A percentile compares a stretch with the other conserved stretches of the same genome.
These are phyloP conservation scores for Amanita inopinata DNA, from an alignment of 768 basidiomycete genomes.

Conservation along the genomic window DNA sequence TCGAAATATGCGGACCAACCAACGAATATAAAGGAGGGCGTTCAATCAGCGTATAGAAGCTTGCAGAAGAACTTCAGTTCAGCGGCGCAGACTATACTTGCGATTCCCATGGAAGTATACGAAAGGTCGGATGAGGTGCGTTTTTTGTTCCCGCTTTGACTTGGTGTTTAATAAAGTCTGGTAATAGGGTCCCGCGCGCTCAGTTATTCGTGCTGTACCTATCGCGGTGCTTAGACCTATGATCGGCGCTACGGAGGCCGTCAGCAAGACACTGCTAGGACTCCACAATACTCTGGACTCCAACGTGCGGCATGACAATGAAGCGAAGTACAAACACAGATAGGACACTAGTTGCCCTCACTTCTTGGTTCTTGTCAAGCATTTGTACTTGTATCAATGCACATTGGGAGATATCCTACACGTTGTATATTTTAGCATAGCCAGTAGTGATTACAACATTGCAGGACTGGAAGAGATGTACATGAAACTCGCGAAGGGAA, in stretches of 20 bases:
- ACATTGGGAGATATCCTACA: slow-evolving; percentile 11
- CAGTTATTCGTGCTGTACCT: slow-evolving; percentile 94
- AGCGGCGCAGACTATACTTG: slow-evolving; percentile 96
- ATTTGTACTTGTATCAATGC: slow-evolving; percentile 15
- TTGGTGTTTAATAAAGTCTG: slow-evolving; percentile 8
- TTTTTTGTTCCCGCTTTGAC: slow-evolving; percentile 8
- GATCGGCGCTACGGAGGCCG: slow-evolving; percentile 96
- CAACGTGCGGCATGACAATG: slow-evolving; percentile 67
- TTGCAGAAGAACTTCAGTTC: slow-evolving; percentile 79
- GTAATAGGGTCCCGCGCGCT: slow-evolving; percentile 76
- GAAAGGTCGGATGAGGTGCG: slow-evolving; percentile 85
- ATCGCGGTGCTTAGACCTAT: slow-evolving; percentile 96
- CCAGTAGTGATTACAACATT: too few species aligned
- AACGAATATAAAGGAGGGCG: slow-evolving; percentile 69
- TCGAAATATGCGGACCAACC: slow-evolving; percentile 95
- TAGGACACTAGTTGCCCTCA: slow-evolving; percentile 20
- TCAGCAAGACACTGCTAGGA: slow-evolving; percentile 91
- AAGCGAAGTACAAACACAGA: slow-evolving; percentile 89
- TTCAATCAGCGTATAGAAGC: slow-evolving; percentile 87
- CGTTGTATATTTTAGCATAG: too few species aligned
- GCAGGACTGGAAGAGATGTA: too few species aligned
- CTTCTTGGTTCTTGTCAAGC: slow-evolving; percentile 3
- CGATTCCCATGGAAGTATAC: slow-evolving; percentile 98
- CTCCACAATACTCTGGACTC: slow-evolving; percentile 92
- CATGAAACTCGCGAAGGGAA: too few species aligned